Conservation (phyloP, 176 grass and related monocot genomes). For the Carex scoparia region DNA sequence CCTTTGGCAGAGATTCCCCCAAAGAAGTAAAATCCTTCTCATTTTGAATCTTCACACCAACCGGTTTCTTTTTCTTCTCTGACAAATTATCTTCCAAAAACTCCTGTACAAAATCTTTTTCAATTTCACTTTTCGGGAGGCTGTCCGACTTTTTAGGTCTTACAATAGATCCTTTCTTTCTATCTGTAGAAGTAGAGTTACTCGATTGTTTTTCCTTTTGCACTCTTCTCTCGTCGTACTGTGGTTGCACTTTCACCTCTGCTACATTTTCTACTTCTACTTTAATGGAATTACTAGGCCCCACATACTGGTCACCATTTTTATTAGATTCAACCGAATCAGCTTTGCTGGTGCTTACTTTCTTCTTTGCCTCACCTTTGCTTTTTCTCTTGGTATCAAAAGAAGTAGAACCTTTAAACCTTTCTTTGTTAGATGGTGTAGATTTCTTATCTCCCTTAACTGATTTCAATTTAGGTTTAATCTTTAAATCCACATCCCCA, state of each 20-base stretch:
- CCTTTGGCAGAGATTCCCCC: constrained; percentile 37
- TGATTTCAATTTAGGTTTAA: constrained; percentile 47
- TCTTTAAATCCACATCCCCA: constrained; percentile 34
- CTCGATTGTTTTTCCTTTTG: constrained; percentile 51
- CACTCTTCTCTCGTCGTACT: constrained; percentile 48
- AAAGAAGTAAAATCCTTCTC: constrained; percentile 48
- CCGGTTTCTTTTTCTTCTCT: constrained; percentile 47
- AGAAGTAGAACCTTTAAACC: constrained; percentile 28
- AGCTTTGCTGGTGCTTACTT: constrained; percentile 29
- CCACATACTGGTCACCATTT: constrained; percentile 46
- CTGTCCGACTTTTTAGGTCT: constrained; percentile 50
- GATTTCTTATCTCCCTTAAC: constrained; percentile 40
- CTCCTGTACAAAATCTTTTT: constrained; percentile 37
- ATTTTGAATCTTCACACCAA: constrained; percentile 33
- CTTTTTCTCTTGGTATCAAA: constrained; percentile 57
- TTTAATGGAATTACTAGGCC: constrained; percentile 31
- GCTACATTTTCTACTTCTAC: constrained; percentile 39
- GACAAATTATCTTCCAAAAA: constrained; percentile 32
- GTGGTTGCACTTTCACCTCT: constrained; percentile 39
- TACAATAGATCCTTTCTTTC: constrained; percentile 43
- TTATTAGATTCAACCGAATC: constrained; percentile 41
- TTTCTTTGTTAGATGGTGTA: constrained; percentile 42
- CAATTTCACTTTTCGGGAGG: constrained; percentile 48
- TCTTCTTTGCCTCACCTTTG: constrained; percentile 54
- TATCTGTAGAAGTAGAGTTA: constrained; percentile 40